Evolutionary conservation across 1,284 basidiomycete genomes (phyloP).

Genomic region (Ganoderma lingzhi): DNA sequence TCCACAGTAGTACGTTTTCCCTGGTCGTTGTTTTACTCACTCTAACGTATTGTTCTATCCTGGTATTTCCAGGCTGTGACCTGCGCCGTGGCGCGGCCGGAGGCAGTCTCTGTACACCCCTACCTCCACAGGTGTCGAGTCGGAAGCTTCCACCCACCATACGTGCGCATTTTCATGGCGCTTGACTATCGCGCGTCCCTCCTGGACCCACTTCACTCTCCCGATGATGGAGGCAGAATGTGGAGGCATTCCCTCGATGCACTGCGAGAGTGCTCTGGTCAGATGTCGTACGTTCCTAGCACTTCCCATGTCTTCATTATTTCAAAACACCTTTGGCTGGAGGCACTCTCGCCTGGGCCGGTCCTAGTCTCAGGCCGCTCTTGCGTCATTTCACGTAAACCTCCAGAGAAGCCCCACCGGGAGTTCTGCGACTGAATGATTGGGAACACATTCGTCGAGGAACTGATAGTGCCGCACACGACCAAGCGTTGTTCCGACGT

Average conservation of each 20-base stretch:
- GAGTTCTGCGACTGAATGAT: slow-evolving; percentile 4
- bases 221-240: not conserved
- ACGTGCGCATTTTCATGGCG: too few species aligned
- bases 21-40: not conserved
- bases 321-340: not conserved
- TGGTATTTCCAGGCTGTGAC: not conserved
- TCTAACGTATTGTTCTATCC: not conserved
- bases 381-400: not conserved
- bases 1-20: not conserved
- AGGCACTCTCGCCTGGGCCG: not conserved
- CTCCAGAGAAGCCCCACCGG: not conserved
- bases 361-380: not conserved
- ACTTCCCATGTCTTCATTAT: not conserved
- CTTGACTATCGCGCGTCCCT: too few species aligned
- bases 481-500: not conserved
- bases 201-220: not conserved
- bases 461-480: not conserved
- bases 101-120: too few species aligned
- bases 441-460: not conserved
- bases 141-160: not conserved
- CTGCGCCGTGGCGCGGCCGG: not conserved
- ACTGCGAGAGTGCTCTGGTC: too few species aligned
- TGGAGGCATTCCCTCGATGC: not conserved
- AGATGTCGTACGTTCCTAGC: not conserved
- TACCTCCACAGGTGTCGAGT: not conserved